Evolutionary conservation across 768 basidiomycete genomes (phyloP).

Genomic region (Auriscalpium microsporum): DNA sequence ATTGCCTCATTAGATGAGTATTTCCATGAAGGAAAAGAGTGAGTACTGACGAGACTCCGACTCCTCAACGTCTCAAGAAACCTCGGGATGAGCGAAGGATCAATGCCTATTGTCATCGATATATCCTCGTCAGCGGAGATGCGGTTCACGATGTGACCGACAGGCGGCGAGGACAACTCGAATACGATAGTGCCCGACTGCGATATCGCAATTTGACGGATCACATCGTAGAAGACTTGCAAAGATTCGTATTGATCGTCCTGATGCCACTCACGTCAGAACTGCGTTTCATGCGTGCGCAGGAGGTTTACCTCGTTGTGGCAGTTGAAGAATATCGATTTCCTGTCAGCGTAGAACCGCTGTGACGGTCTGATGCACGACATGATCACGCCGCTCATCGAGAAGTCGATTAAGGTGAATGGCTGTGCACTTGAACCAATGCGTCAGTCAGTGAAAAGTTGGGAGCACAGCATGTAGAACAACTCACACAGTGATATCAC

Average conservation of each 20-base stretch:
- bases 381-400: not conserved
- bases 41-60: not conserved
- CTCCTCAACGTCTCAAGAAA: not conserved
- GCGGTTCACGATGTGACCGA: not conserved
- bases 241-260: conserved; percentile 11
- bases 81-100: not conserved
- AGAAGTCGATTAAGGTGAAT: conserved; percentile 6
- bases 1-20: not conserved
- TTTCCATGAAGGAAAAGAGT: not conserved
- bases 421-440: conserved; percentile 8
- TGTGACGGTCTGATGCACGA: not conserved
- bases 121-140: not conserved
- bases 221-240: not conserved
- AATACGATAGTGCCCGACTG: not conserved
- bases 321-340: conserved; percentile 11
- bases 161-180: not conserved
- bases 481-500: conserved; percentile 13
- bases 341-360: conserved; percentile 11
- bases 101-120: not conserved
- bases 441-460: not conserved
- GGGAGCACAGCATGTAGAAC: not conserved
- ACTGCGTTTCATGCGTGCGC: not conserved
- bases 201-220: not conserved
- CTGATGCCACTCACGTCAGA: not conserved
- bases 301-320: conserved; percentile 7